Conservation (phyloP, 257 asterid species). For the Jacaranda copaia region DNA sequence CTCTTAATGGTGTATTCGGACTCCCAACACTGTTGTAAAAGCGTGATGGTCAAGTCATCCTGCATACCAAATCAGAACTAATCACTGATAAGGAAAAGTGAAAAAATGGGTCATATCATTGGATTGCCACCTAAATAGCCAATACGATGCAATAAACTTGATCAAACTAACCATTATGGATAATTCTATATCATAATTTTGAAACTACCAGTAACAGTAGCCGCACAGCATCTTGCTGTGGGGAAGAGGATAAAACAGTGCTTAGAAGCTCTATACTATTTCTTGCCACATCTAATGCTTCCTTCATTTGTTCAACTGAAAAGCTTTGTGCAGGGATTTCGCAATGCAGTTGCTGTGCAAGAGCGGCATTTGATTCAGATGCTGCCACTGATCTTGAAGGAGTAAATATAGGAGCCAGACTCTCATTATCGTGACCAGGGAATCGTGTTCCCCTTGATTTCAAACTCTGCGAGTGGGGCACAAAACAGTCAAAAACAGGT, state of each 20-base stretch:
- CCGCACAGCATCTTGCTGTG: slow-evolving; percentile 82
- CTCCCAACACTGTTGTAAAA: slow-evolving; percentile 78
- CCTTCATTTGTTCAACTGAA: slow-evolving; percentile 84
- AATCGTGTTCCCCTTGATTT: slow-evolving; percentile 85
- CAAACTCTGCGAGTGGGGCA: slow-evolving; percentile 60
- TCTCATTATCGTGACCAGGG: slow-evolving; percentile 84
- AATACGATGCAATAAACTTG: background rate
- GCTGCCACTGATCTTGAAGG: slow-evolving; percentile 77
- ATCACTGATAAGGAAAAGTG: slow-evolving; percentile 3
- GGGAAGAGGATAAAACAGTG: slow-evolving; percentile 92
- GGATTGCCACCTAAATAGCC: slow-evolving; percentile 14
- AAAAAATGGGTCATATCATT: background rate
- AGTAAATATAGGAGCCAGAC: slow-evolving; percentile 77
- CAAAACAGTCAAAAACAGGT: slow-evolving; percentile 7
- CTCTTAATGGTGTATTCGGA: slow-evolving; percentile 75
- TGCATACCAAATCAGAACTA: slow-evolving; percentile 32
- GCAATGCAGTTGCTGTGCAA: slow-evolving; percentile 53
- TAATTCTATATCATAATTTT: background rate
- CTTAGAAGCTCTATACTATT: slow-evolving; percentile 90
- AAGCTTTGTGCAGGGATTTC: slow-evolving; percentile 64
- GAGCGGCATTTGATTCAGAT: slow-evolving; percentile 58
- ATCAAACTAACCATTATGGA: background rate
- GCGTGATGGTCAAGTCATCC: slow-evolving; percentile 87
- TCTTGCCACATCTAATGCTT: slow-evolving; percentile 94
- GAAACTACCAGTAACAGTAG: slow-evolving; percentile 43